Evolutionary conservation across 192 early-diverging fungal species (phyloP).

Genomic region (Umbelopsis vinacea): DNA sequence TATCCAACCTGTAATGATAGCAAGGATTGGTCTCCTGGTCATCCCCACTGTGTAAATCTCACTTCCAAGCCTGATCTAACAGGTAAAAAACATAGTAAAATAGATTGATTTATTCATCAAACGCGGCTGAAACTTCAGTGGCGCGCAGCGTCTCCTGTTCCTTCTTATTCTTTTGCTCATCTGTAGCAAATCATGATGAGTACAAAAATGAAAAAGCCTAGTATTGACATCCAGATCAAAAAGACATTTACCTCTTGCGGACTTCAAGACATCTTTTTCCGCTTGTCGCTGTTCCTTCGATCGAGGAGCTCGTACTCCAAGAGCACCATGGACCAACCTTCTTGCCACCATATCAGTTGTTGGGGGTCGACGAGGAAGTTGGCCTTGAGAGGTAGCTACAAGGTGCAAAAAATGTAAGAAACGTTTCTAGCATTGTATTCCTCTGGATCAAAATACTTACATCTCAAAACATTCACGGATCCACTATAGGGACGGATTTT

Average conservation of each 20-base stretch:
- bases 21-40: too few relatives aligned
- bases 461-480: constrained; percentile 41
- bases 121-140: constrained; percentile 23
- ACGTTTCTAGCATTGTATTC: too few relatives aligned
- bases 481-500: constrained; percentile 68
- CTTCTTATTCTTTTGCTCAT: constrained; percentile 15
- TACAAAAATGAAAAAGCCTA: too few relatives aligned
- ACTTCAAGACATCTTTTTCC: constrained; percentile 46
- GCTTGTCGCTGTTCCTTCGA: constrained; percentile 54
- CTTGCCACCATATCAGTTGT: constrained; percentile 77
- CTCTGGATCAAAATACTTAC: not conserved
- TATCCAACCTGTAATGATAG: too few relatives aligned
- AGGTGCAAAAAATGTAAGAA: not conserved
- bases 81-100: constrained; percentile 36
- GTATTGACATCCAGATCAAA: not conserved
- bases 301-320: constrained; percentile 60
- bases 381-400: constrained; percentile 17
- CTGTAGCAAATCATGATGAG: not conserved
- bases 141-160: not conserved
- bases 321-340: constrained; percentile 72
- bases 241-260: constrained; percentile 47
- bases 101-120: constrained; percentile 26
- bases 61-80: not conserved
- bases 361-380: constrained; percentile 43
- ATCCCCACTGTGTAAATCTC: not conserved